These are phyloP conservation scores for Daldinia loculata DNA, from an alignment of 495 filamentous ascomycete genomes.

Conservation along the genomic window DNA sequence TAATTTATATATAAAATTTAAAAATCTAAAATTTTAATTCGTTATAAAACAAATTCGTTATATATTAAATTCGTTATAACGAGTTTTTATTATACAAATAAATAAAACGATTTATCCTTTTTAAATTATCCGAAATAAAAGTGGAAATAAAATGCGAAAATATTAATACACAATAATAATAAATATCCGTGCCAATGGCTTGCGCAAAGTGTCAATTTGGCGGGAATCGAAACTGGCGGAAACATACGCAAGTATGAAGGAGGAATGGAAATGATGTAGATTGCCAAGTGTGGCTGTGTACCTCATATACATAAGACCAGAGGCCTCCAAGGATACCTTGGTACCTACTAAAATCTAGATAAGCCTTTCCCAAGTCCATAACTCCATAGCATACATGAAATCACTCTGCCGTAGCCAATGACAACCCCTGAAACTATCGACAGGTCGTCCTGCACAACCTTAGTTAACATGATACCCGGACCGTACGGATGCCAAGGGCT, in stretches of 20 bases:
- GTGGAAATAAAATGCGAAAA: neutral
- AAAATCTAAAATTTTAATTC: too few species aligned
- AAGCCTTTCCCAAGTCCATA: too few species aligned
- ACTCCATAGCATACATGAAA: neutral
- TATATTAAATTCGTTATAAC: too few species aligned
- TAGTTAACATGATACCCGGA: neutral
- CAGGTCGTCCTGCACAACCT: neutral
- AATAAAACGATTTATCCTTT: neutral
- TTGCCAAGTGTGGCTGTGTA: constrained; percentile 12
- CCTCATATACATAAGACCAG: neutral
- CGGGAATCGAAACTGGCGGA: neutral
- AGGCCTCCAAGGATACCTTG: too few species aligned
- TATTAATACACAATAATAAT: constrained; percentile 4
- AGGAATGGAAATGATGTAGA: neutral
- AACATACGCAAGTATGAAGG: neutral
- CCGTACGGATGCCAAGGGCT: neutral
- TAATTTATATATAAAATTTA: too few species aligned
- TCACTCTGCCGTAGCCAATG: neutral
- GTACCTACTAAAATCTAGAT: too few species aligned
- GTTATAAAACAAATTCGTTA: too few species aligned
- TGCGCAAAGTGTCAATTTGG: neutral
- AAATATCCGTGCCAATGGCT: constrained; percentile 14
- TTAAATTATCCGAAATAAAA: constrained; percentile 18
- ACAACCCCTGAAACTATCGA: neutral
- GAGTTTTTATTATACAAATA: too few species aligned